A percentile compares a stretch with the other conserved stretches of the same genome.
Evolutionary conservation across 73 alveolate species (phyloP).

Genomic region (Paramecium primaurelia): DNA sequence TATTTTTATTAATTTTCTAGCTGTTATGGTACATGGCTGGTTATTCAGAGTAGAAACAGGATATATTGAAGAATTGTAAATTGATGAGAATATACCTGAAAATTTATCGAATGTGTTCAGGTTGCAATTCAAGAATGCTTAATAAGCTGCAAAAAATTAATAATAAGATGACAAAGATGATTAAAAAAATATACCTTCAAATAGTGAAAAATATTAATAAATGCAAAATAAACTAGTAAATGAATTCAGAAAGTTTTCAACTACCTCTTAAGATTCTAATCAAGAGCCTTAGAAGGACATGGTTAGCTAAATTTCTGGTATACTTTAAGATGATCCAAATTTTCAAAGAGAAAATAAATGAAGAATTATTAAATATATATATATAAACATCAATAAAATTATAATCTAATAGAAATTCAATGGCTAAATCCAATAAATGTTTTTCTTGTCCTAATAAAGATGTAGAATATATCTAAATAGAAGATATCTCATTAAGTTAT

Average conservation of each 20-base stretch:
- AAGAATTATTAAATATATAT: neutral
- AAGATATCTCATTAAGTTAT: neutral
- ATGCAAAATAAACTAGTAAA: neutral
- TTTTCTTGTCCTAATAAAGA: neutral
- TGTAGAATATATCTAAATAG: neutral
- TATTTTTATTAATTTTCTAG: neutral
- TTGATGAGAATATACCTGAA: neutral
- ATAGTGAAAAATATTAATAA: neutral
- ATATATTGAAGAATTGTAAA: neutral
- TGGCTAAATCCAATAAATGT: neutral
- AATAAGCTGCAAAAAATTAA: neutral
- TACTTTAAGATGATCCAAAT: neutral
- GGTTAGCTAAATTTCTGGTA: neutral
- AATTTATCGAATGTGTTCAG: neutral
- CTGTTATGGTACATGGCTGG: slow-evolving; percentile 53
- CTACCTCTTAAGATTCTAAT: neutral
- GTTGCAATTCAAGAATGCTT: neutral
- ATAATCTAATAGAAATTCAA: neutral
- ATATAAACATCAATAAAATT: neutral
- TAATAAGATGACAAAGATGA: neutral
- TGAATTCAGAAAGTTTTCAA: neutral
- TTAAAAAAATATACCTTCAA: neutral
- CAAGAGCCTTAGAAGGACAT: neutral
- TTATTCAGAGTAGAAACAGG: slow-evolving; percentile 28
- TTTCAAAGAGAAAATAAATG: neutral